Percentiles rank a stretch among this genome's conserved stretches.
Conservation (phyloP, 352 stramenopile species). For the Phytophthora hybrid region DNA sequence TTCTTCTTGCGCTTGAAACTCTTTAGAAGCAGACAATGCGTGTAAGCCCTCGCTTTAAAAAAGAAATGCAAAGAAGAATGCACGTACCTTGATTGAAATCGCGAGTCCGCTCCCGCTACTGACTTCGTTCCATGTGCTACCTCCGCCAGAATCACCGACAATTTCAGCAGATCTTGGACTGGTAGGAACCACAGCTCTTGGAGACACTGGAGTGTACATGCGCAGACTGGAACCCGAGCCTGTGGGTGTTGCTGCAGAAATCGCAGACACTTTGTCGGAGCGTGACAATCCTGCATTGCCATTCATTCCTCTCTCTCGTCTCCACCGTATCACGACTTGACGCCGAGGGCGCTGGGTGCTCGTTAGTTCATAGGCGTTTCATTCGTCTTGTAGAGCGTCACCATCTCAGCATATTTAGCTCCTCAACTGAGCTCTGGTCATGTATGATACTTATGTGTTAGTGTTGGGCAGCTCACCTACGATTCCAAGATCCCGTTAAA, state of each 20-base stretch:
- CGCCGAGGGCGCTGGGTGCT: not conserved
- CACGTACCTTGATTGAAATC: slow-evolving; percentile 21
- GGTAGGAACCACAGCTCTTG: slow-evolving; percentile 19
- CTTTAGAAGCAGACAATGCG: slow-evolving; percentile 25
- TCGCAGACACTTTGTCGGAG: slow-evolving; percentile 22
- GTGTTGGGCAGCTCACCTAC: slow-evolving; percentile 8
- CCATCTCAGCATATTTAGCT: slow-evolving; percentile 29
- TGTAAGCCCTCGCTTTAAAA: not conserved
- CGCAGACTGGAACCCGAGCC: slow-evolving; percentile 17
- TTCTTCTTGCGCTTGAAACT: slow-evolving; percentile 65
- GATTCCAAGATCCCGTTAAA: not conserved
- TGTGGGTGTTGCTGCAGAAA: slow-evolving; percentile 25
- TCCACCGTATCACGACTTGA: slow-evolving; percentile 10
- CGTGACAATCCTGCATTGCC: slow-evolving; percentile 9
- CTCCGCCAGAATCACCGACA: not conserved
- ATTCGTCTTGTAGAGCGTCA: slow-evolving; percentile 7
- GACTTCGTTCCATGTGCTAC: slow-evolving; percentile 17
- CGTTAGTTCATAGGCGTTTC: slow-evolving; percentile 27
- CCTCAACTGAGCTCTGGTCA: not conserved
- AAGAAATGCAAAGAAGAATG: not conserved
- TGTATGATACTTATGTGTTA: slow-evolving; percentile 12
- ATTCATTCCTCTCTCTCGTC: slow-evolving; percentile 21
- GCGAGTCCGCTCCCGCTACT: slow-evolving; percentile 24
- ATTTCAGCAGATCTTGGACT: slow-evolving; percentile 21
- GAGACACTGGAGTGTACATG: not conserved